Percentiles rank a stretch among this genome's conserved stretches.
Evolutionary conservation across 78 protist genomes (phyloP).

Genomic region (Dictyostelium citrinum): DNA sequence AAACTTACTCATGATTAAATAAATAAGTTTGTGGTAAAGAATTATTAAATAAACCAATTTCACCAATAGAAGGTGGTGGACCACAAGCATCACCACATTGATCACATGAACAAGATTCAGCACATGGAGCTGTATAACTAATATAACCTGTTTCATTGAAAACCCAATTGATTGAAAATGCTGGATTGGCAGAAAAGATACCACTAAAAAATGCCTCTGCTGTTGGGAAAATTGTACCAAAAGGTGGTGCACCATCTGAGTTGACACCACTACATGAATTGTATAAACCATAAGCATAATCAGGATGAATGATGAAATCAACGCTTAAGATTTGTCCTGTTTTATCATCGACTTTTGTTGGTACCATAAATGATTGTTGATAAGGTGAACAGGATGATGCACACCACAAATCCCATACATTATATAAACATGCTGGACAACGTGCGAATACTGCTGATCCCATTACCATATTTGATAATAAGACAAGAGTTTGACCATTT

Average conservation of each 20-base stretch:
- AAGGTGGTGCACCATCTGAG: constrained; percentile 22
- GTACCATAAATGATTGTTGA: constrained; percentile 55
- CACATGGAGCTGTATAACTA: background rate
- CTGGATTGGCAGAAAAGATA: constrained; percentile 16
- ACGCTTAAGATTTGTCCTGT: background rate
- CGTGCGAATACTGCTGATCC: constrained; percentile 31
- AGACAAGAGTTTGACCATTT: background rate
- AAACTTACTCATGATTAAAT: constrained; percentile 10
- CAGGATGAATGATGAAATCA: constrained; percentile 12
- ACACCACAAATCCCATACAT: constrained; percentile 76
- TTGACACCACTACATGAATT: constrained; percentile 33
- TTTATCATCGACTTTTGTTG: background rate
- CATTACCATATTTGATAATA: constrained; percentile 17
- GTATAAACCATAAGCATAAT: constrained; percentile 49
- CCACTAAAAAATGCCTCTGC: background rate
- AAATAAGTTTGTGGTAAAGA: constrained; percentile 43
- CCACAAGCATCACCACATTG: constrained; percentile 30
- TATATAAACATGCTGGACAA: constrained; percentile 48
- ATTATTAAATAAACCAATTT: constrained; percentile 4
- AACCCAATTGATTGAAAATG: background rate
- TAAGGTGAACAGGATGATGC: constrained; percentile 55
- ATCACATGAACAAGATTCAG: constrained; percentile 42
- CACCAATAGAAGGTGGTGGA: background rate
- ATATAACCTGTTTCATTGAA: constrained; percentile 25
- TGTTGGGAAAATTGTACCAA: background rate